Evolutionary conservation across 2,329 filamentous ascomycete genomes (phyloP), one percentile per base, ranked within the genome.

Genomic region (Xylariaceae sp.): DNA sequence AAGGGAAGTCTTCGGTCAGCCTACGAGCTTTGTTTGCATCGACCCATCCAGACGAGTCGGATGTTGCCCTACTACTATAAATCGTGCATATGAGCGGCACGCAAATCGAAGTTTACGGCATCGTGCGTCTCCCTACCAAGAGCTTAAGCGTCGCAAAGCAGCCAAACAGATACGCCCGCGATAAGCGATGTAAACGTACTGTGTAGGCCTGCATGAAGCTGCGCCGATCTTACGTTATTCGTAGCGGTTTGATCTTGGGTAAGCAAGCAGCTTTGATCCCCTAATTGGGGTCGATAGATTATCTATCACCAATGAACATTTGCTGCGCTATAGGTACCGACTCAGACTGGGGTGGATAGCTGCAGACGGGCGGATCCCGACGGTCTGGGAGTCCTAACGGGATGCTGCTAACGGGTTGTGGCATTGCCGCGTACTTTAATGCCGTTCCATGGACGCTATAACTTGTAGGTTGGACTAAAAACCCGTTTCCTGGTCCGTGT

Each of bases 351-450:
- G 37, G 50, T 61, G 58, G 61, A 50, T 52, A 59, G 49, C 58
- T 55, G 58, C 58, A 56, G 44, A 47, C 48, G 52, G 53, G 58
- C 60, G 60, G 58, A 56, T 59, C 56, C 60, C 51, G 48, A 52
- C 52, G 20, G 52, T 57, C 58, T 61, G 44, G 50, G 44, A 44
- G 54, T 51, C 54, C 44, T 3, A 10, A 16, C 32, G 32, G 32
- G 4, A 37, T 37, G 32, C 32, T 16, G 32, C 14, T 16, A 37
- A 14, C 32, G 32, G 32, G 5, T 37, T 37, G 12, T 14, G 32
- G 32, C 32, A 37, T 37, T 12, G 32, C 32, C 32, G 32, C 32
- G 14, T 37, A 37, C 32, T 16, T 14, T 37, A 14, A 37, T 37
- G 32, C 32, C 32, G 32, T 37, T 14, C 5, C 9, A 26, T 26